Percentiles rank a stretch among this genome's conserved stretches.
Conservation (phyloP, 495 filamentous ascomycete species). For the Letharia lupina region DNA sequence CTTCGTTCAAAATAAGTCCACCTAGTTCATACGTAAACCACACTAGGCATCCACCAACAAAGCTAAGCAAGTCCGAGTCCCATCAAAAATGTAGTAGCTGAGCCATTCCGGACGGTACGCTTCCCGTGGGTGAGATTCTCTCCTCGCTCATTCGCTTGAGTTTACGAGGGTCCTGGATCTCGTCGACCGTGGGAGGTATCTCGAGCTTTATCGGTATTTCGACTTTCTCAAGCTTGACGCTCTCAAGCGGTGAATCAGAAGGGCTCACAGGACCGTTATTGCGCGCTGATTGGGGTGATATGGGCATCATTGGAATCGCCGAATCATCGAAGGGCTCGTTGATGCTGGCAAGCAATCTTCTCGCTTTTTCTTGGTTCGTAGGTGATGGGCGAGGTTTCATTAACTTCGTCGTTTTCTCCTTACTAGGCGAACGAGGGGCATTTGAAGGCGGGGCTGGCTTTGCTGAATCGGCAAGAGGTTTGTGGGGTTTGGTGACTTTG, state of each 20-base stretch:
- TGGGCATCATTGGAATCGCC: conserved; percentile 34
- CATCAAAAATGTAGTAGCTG: conserved; percentile 27
- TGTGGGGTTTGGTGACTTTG: conserved; percentile 33
- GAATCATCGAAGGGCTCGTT: conserved; percentile 16
- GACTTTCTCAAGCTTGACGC: conserved; percentile 25
- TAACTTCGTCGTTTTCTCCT: conserved; percentile 23
- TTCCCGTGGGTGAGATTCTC: conserved; percentile 34
- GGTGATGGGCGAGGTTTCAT: conserved; percentile 18
- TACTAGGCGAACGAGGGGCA: conserved; percentile 17
- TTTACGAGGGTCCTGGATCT: conserved; percentile 4
- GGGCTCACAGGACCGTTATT: conserved; percentile 34
- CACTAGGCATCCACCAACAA: background rate
- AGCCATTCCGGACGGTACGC: conserved; percentile 35
- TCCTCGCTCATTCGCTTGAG: conserved; percentile 26
- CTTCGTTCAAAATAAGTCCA: conserved; percentile 2
- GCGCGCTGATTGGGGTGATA: conserved; percentile 36
- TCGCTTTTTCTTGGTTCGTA: conserved; percentile 17
- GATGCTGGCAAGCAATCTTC: conserved; percentile 6
- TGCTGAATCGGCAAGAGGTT: background rate
- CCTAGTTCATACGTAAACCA: conserved; percentile 2
- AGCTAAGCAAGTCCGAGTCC: background rate
- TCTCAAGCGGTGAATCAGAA: background rate
- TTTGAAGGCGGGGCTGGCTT: background rate
- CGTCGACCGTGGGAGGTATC: conserved; percentile 1
- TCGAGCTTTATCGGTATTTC: conserved; percentile 12